Evolutionary conservation across 2,329 filamentous ascomycete genomes (phyloP).

Genomic region (Cladosporium velox): DNA sequence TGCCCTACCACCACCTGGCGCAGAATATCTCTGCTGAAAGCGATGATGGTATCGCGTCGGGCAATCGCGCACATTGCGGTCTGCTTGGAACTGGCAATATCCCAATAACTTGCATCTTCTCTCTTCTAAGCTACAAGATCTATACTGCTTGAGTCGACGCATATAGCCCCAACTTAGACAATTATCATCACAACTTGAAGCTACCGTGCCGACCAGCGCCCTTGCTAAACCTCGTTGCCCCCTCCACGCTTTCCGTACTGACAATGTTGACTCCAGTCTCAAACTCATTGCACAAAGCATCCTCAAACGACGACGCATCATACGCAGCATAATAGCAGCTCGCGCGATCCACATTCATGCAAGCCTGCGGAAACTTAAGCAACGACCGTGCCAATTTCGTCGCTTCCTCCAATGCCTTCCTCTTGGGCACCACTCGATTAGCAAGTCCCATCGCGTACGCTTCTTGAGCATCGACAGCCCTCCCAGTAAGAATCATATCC

Average conservation of each 20-base stretch:
- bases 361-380: conserved; percentile 53
- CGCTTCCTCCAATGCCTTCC: conserved; percentile 53
- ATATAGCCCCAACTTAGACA: no score
- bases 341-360: conserved; percentile 54
- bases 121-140: no score
- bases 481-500: conserved; percentile 60
- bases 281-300: conserved; percentile 54
- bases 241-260: conserved; percentile 46
- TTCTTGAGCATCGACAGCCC: conserved; percentile 52
- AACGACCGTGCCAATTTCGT: conserved; percentile 50
- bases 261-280: conserved; percentile 47
- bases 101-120: no score
- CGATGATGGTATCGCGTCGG: no score
- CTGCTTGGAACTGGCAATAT: no score
- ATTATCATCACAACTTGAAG: conserved; percentile 25
- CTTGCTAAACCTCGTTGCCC: conserved; percentile 44
- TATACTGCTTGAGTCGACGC: no score
- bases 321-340: conserved; percentile 55
- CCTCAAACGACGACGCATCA: conserved; percentile 50
- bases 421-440: conserved; percentile 55
- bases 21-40: no score
- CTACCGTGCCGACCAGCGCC: conserved; percentile 46
- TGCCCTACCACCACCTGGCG: no score
- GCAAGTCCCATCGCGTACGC: conserved; percentile 56
- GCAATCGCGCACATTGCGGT: no score